Evolutionary conservation across 2,329 filamentous ascomycete genomes (phyloP).

Genomic region (Sporothrix globosa): DNA sequence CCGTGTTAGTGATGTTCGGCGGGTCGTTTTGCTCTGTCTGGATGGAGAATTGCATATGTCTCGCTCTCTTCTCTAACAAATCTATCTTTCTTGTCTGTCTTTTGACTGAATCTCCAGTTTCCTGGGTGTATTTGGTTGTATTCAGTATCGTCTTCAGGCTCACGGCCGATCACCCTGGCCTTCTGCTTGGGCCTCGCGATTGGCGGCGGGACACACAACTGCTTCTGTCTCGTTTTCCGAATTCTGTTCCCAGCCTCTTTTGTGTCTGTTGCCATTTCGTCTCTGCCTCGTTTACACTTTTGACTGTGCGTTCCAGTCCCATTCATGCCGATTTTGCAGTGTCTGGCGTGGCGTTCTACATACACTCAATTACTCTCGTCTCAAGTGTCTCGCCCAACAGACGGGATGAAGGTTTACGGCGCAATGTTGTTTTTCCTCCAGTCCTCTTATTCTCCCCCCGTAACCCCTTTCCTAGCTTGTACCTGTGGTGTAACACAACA

Average conservation of each 20-base stretch:
- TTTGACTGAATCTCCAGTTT: no score
- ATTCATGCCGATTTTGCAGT: background rate
- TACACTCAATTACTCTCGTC: no score
- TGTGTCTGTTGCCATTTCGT: background rate
- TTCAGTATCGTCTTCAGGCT: background rate
- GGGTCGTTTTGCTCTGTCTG: background rate
- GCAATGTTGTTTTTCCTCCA: no score
- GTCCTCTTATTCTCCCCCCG: background rate
- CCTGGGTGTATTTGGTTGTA: background rate
- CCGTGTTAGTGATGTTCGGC: constrained; percentile 10
- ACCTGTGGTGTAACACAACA: constrained; percentile 25
- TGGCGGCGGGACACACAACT: background rate
- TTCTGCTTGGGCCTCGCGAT: constrained; percentile 18
- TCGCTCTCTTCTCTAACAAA: background rate
- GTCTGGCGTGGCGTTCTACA: no score
- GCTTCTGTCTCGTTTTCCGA: constrained; percentile 4
- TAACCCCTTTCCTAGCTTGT: constrained; percentile 16
- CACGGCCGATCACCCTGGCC: background rate
- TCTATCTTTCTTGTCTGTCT: background rate
- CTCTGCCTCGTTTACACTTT: background rate
- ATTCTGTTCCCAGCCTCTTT: constrained; percentile 14
- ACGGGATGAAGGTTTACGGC: background rate
- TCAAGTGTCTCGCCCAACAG: background rate
- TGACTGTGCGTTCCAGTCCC: background rate
- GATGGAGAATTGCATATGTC: background rate